These are phyloP conservation scores for Salmacisia buchloeana DNA, from an alignment of 1,284 basidiomycete species.

Conservation along the genomic window DNA sequence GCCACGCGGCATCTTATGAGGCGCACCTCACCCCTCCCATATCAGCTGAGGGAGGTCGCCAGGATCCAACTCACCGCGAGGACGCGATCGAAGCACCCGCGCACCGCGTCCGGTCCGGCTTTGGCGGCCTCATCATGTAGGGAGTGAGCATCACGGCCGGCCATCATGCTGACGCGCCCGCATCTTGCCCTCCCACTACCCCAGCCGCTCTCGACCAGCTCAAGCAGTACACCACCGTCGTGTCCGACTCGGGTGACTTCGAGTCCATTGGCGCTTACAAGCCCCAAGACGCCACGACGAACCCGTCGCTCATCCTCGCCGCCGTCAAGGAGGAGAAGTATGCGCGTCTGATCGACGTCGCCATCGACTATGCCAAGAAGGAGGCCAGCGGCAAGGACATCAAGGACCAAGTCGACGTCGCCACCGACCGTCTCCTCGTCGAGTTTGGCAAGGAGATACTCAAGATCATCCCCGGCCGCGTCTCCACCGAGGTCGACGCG, in stretches of 20 bases:
- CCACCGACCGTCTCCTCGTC: conserved; percentile 85
- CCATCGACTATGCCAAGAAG: conserved; percentile 73
- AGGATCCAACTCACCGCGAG: too few species aligned
- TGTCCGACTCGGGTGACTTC: conserved; percentile 50
- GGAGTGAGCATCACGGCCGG: background rate
- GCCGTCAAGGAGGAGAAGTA: conserved; percentile 87
- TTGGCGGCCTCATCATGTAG: too few species aligned
- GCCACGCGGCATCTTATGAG: too few species aligned
- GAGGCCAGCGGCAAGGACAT: conserved; percentile 58
- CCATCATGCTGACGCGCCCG: background rate
- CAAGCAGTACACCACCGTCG: conserved; percentile 48
- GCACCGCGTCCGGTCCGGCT: too few species aligned
- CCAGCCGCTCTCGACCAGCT: conserved; percentile 41
- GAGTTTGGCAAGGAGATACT: conserved; percentile 96
- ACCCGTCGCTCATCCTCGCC: conserved; percentile 66
- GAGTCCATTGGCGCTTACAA: conserved; percentile 49
- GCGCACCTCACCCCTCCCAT: too few species aligned
- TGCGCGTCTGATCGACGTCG: conserved; percentile 73
- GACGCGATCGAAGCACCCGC: too few species aligned
- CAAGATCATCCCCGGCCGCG: conserved; percentile 90
- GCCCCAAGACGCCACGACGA: conserved; percentile 51
- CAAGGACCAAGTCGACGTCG: conserved; percentile 56
- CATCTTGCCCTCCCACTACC: conserved; percentile 27
- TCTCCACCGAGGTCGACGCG: conserved; percentile 98
- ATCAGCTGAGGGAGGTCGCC: too few species aligned